Evolutionary conservation across 768 basidiomycete genomes (phyloP).

Genomic region (Lactarius vividus): DNA sequence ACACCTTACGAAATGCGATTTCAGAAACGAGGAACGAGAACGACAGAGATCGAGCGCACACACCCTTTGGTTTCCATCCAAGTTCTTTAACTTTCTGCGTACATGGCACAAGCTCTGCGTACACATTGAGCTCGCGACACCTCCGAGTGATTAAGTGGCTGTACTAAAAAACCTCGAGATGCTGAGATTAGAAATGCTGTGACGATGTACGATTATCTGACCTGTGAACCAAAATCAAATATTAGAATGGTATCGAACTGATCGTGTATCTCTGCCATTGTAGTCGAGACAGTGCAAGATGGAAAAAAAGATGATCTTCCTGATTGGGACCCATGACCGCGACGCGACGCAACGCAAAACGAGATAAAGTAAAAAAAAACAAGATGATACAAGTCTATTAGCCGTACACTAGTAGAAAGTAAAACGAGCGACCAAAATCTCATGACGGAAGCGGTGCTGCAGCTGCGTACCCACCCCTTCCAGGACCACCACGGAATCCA

Average conservation of each 20-base stretch:
- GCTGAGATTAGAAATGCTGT: constrained; percentile 15
- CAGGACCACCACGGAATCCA: constrained; percentile 30
- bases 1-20: constrained; percentile 55
- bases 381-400: neutral
- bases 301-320: neutral
- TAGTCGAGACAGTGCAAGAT: neutral
- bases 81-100: constrained; percentile 87
- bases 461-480: constrained; percentile 8
- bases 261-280: constrained; percentile 87
- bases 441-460: constrained; percentile 18
- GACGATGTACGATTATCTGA: constrained; percentile 35
- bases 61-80: constrained; percentile 93
- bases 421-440: neutral
- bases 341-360: neutral
- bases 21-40: neutral
- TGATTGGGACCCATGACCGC: constrained; percentile 8
- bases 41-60: constrained; percentile 1
- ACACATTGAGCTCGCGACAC: constrained; percentile 96
- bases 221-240: constrained; percentile 96
- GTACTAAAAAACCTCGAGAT: constrained; percentile 52
- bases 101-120: constrained; percentile 97
- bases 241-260: constrained; percentile 96
- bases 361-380: neutral
- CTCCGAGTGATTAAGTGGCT: constrained; percentile 96
- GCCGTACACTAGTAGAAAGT: neutral